phyloP scores from a whole-genome alignment of 306 rosid species.

The Trifolium fragiferum region DNA sequence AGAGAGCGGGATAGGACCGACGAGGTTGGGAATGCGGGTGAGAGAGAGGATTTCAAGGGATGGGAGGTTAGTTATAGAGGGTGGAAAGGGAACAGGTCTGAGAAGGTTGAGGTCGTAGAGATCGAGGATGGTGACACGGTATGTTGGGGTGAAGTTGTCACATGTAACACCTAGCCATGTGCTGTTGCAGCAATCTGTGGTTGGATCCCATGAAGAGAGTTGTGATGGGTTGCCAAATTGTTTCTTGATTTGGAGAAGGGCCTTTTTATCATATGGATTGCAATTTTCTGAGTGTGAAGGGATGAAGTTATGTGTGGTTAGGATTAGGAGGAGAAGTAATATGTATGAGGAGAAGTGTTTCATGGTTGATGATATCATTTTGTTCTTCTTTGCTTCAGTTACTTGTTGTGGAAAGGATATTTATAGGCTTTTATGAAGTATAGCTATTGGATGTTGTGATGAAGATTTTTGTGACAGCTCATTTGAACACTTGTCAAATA shows the following conservation, averaged over 20 bases:
- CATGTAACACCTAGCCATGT: conserved; percentile 32
- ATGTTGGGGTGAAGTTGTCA: conserved; percentile 43
- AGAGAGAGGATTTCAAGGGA: not conserved
- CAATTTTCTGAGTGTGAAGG: conserved; percentile 30
- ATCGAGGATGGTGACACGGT: conserved; percentile 25
- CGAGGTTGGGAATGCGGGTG: conserved; percentile 12
- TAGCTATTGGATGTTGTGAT: not conserved
- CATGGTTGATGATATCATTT: not conserved
- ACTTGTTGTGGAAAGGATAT: not conserved
- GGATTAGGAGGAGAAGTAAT: not conserved
- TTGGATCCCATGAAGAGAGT: conserved; percentile 38
- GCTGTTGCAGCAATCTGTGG: conserved; percentile 35
- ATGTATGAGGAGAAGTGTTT: too few species aligned
- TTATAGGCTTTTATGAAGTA: not conserved
- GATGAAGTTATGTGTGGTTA: not conserved
- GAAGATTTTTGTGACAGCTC: not conserved
- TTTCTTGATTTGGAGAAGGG: conserved; percentile 36
- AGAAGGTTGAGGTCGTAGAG: conserved; percentile 24
- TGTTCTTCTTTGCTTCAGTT: not conserved
- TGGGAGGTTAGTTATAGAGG: conserved; percentile 31
- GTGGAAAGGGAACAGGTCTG: not conserved
- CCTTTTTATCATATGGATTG: conserved; percentile 34
- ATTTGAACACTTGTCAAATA: not conserved
- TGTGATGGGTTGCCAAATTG: conserved; percentile 37
- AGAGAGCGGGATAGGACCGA: conserved; percentile 1